Percentiles rank a stretch among this genome's conserved stretches.
Conservation (phyloP, 2,329 filamentous ascomycete genomes). For the Plenodomus tracheiphilus region DNA sequence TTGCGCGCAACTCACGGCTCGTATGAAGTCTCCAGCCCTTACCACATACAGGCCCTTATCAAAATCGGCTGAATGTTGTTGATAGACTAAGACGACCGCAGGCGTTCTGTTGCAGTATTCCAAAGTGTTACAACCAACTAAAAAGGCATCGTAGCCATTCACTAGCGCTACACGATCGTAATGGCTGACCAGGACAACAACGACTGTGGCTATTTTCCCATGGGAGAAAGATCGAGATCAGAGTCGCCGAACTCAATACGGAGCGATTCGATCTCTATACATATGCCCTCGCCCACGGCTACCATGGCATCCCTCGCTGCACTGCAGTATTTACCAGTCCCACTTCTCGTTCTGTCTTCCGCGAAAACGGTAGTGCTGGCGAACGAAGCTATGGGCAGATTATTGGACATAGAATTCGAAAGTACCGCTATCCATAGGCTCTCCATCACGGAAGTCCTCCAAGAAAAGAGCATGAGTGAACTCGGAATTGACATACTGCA, state of each 20-base stretch:
- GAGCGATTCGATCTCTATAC: slow-evolving; percentile 39
- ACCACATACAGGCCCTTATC: too few relatives aligned
- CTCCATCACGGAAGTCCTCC: slow-evolving; percentile 61
- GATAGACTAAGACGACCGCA: too few relatives aligned
- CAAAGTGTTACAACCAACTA: too few relatives aligned
- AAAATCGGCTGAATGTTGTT: too few relatives aligned
- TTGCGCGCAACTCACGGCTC: too few relatives aligned
- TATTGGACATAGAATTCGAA: slow-evolving; percentile 63
- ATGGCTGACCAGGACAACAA: slow-evolving; percentile 24
- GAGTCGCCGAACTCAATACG: slow-evolving; percentile 35
- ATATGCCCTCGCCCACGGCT: slow-evolving; percentile 30
- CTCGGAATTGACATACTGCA: slow-evolving; percentile 75
- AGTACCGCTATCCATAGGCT: slow-evolving; percentile 47
- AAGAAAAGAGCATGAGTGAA: slow-evolving; percentile 68
- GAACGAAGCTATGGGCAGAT: slow-evolving; percentile 73
- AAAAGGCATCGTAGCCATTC: too few relatives aligned
- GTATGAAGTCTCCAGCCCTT: too few relatives aligned
- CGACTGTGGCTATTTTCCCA: slow-evolving; percentile 36
- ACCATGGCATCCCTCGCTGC: slow-evolving; percentile 50
- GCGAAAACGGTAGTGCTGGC: slow-evolving; percentile 72
- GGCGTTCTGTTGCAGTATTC: too few relatives aligned
- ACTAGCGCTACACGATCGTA: slow-evolving; percentile 4
- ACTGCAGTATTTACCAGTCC: slow-evolving; percentile 74
- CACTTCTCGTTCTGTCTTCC: slow-evolving; percentile 68
- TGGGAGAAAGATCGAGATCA: slow-evolving; percentile 20